Conservation (phyloP, 1,139 yeast genomes). For the Hanseniaspora uvarum region DNA sequence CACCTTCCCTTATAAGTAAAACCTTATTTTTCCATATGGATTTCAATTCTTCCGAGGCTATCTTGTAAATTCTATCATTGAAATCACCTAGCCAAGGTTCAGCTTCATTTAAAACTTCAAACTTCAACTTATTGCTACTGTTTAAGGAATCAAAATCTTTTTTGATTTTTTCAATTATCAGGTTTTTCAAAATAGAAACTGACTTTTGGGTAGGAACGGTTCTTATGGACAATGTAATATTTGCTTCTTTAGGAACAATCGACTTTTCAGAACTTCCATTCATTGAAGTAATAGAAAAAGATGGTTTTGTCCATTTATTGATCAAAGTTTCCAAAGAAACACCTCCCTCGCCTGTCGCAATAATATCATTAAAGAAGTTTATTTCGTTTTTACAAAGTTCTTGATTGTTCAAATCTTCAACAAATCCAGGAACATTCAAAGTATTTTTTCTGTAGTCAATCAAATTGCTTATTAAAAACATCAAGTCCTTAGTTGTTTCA, state of each 20-base stretch:
- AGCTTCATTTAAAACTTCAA: slow-evolving; percentile 67
- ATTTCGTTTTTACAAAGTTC: slow-evolving; percentile 44
- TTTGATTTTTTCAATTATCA: slow-evolving; percentile 41
- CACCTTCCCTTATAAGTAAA: slow-evolving; percentile 85
- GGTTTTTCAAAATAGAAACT: slow-evolving; percentile 44
- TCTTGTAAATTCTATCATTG: slow-evolving; percentile 56
- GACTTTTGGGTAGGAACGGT: slow-evolving; percentile 80
- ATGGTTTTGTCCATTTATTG: slow-evolving; percentile 87
- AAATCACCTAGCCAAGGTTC: slow-evolving; percentile 97
- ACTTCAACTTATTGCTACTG: slow-evolving; percentile 50
- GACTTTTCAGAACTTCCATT: slow-evolving; percentile 84
- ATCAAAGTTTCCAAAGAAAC: slow-evolving; percentile 44
- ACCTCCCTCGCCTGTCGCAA: slow-evolving; percentile 35
- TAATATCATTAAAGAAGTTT: slow-evolving; percentile 51
- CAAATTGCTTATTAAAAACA: slow-evolving; percentile 52
- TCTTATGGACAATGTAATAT: slow-evolving; percentile 69
- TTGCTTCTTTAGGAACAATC: slow-evolving; percentile 74
- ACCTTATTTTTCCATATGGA: slow-evolving; percentile 60
- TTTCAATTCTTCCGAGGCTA: slow-evolving; percentile 49
- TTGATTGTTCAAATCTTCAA: slow-evolving; percentile 47
- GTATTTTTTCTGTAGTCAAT: slow-evolving; percentile 42
- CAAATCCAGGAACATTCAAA: slow-evolving; percentile 56
- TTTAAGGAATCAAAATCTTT: slow-evolving; percentile 39
- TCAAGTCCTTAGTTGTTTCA: slow-evolving; percentile 87
- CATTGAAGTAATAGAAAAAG: slow-evolving; percentile 78